A percentile compares a stretch with the other conserved stretches of the same genome.
These are phyloP conservation scores for Linnemannia elongata DNA, from an alignment of 192 early-diverging fungal species.

Conservation along the genomic window DNA sequence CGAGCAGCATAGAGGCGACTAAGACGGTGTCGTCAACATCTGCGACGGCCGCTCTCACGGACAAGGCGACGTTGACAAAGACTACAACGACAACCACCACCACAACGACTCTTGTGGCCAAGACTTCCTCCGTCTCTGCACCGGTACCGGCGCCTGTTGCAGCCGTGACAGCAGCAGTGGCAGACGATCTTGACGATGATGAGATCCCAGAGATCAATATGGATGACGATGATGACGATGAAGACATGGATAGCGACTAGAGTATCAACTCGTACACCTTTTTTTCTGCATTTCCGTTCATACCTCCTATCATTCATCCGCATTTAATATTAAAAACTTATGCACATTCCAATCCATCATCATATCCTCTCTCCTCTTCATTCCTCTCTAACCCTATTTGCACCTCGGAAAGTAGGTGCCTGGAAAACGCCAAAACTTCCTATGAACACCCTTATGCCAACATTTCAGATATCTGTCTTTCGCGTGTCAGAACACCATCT, in stretches of 20 bases:
- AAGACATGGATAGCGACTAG: conserved; percentile 52
- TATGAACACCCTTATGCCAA: too few species aligned
- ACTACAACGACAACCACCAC: conserved; percentile 4
- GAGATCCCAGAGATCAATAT: conserved; percentile 51
- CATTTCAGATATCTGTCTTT: too few species aligned
- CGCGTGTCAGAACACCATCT: too few species aligned
- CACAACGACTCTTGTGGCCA: background rate
- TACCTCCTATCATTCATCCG: too few species aligned
- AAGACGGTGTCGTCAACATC: background rate
- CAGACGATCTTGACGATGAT: conserved; percentile 32
- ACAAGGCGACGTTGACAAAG: background rate
- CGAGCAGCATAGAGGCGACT: background rate
- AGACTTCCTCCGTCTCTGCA: background rate
- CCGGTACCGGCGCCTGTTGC: background rate
- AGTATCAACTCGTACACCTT: background rate
- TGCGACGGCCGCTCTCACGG: background rate
- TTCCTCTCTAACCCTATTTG: too few species aligned
- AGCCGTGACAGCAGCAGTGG: background rate
- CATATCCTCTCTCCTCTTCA: too few species aligned
- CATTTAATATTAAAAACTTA: too few species aligned
- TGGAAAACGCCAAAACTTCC: too few species aligned
- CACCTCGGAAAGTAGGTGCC: too few species aligned
- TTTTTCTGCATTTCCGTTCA: too few species aligned
- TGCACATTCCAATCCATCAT: too few species aligned
- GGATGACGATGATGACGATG: conserved; percentile 53